These are phyloP conservation scores for Taphrina betulina DNA, from an alignment of 1,139 yeast genomes.

Conservation along the genomic window DNA sequence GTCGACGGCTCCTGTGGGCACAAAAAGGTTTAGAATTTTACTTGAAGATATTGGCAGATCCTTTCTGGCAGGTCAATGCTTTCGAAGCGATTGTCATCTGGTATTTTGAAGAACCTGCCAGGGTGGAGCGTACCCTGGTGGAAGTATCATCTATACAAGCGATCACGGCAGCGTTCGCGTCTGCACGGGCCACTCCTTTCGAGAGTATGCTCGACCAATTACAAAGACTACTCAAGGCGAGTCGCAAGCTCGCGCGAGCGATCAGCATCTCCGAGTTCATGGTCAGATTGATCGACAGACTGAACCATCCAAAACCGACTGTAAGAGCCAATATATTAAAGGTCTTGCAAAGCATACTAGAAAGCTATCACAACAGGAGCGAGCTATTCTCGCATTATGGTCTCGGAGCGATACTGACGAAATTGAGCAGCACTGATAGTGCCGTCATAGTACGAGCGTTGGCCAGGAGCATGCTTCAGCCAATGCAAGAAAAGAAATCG, in stretches of 20 bases:
- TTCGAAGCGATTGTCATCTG: slow-evolving; percentile 55
- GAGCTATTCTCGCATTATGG: slow-evolving; percentile 22
- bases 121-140: slow-evolving; percentile 40
- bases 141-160: slow-evolving; percentile 35
- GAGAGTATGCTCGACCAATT: slow-evolving; percentile 40
- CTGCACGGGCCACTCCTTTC: slow-evolving; percentile 38
- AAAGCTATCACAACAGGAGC: slow-evolving; percentile 20
- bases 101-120: slow-evolving; percentile 43
- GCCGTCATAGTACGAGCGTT: slow-evolving; percentile 38
- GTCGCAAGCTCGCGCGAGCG: slow-evolving; percentile 37
- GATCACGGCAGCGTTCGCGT: slow-evolving; percentile 39
- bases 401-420: slow-evolving; percentile 27
- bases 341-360: slow-evolving; percentile 37
- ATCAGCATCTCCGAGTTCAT: slow-evolving; percentile 37
- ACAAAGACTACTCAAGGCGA: slow-evolving; percentile 38
- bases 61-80: slow-evolving; percentile 70
- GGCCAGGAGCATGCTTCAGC: slow-evolving; percentile 36
- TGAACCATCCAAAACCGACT: slow-evolving; percentile 38
- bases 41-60: slow-evolving; percentile 54
- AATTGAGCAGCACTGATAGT: slow-evolving; percentile 32
- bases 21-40: slow-evolving; percentile 52
- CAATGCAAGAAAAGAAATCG: no score
- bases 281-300: slow-evolving; percentile 36
- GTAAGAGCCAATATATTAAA: slow-evolving; percentile 39
- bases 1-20: slow-evolving; percentile 48